Base-by-base conservation (phyloP, 441 rosid species). In the Euphorbia celastroides region DNA sequence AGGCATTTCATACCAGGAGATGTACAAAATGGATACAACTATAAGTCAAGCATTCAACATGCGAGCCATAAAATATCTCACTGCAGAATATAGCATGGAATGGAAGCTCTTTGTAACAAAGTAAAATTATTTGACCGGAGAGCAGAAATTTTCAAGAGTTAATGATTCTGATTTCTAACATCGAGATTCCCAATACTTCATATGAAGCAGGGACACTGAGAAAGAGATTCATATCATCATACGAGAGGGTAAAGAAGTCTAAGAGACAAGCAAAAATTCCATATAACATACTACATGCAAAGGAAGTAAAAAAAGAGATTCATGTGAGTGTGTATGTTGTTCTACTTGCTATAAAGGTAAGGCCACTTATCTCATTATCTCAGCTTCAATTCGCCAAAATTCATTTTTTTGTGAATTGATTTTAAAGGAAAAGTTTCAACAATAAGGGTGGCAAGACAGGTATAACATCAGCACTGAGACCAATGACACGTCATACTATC, bases 21-120 rank as follows among this genome's bases (percentile, higher is more conserved):
- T 28, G 28, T 16, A 14, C 23, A 67, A 13, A 14, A 67, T 42
- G 62, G 62, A 69, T 25, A 62, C 26, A 64, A 64, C n/a, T 64
- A 2, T n/a, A 0, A 50, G 9, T 26, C 31, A 13, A 20, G 7
- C 22, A 30, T 26, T 56, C 34, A 26, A 9, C 60, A 56, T 27
- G 16, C n/a, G 14, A 2, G 20, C 3, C 19, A 26, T 26, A 25
- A 56, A 56, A 56, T 56, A 56, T 11, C 27, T n/a, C n/a, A 1
- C 34, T 13, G 32, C 34, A 27, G 19, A 27, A 13, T 26, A 55
- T 13, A 12, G n/a, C 16, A 48, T 17, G 22, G 54, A 17, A 48
- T 48, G 50, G n/a, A 16, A 44, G 50, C 50, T 44, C 50, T 17
- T 17, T 48, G 54, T 17, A 0, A 25, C 13, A 48, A 0, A 25